Evolutionary conservation across 495 filamentous ascomycete genomes (phyloP).

Genomic region (Extremus antarcticus): DNA sequence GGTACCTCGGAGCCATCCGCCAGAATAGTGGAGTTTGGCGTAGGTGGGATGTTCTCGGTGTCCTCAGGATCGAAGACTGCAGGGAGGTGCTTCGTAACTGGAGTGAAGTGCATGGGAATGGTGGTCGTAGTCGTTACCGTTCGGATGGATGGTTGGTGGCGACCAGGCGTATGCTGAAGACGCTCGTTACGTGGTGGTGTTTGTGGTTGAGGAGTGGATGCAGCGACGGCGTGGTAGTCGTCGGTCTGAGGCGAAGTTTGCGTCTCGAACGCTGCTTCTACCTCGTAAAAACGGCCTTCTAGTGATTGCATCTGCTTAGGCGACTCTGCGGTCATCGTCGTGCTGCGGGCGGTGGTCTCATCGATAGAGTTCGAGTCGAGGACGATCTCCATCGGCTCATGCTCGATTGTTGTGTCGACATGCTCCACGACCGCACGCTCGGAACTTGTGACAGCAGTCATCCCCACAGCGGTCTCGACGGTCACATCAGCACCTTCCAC

Average conservation of each 20-base stretch:
- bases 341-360: conserved; percentile 2
- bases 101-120: conserved; percentile 32
- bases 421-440: no score
- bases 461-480: no score
- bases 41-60: conserved; percentile 14
- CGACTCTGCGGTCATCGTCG: conserved; percentile 7
- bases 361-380: background rate
- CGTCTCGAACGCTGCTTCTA: no score
- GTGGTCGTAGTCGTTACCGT: conserved; percentile 34
- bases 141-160: conserved; percentile 18
- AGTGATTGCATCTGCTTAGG: background rate
- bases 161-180: conserved; percentile 16
- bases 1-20: background rate
- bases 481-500: no score
- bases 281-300: background rate
- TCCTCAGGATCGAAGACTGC: conserved; percentile 8
- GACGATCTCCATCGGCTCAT: background rate
- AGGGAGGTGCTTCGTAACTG: conserved; percentile 17
- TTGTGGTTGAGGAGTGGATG: background rate
- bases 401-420: no score
- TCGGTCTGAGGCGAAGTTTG: background rate
- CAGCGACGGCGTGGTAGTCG: background rate
- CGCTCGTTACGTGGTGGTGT: conserved; percentile 6
- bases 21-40: conserved; percentile 1
- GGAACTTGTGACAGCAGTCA: no score